Conservation (phyloP, 257 asterid genomes). For the Rhazya stricta region DNA sequence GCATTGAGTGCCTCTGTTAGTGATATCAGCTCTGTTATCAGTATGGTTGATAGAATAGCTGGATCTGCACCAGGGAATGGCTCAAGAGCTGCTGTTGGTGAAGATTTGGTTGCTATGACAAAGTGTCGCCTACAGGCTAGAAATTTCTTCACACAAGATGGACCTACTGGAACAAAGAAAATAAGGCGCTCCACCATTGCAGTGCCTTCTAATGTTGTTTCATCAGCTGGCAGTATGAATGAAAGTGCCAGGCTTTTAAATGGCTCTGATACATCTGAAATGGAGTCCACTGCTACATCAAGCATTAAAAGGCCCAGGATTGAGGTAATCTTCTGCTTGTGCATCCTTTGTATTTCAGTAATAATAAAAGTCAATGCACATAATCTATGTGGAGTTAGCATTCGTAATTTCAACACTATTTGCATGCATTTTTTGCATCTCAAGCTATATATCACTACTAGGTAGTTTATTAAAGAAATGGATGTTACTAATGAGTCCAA, state of each 20-base stretch:
- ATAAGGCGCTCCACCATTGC: slow-evolving; percentile 76
- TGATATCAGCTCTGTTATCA: slow-evolving; percentile 87
- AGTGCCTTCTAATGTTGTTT: slow-evolving; percentile 64
- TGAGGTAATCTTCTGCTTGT: slow-evolving; percentile 46
- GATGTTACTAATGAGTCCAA: neutral
- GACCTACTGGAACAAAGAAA: slow-evolving; percentile 70
- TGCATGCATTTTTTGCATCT: neutral
- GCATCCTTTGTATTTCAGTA: neutral
- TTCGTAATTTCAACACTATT: neutral
- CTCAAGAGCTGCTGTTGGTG: slow-evolving; percentile 95
- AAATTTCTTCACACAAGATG: slow-evolving; percentile 73
- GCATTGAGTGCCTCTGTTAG: slow-evolving; percentile 69
- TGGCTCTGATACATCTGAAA: slow-evolving; percentile 65
- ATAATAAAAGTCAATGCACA: neutral
- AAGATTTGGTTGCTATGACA: slow-evolving; percentile 97
- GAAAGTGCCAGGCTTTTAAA: slow-evolving; percentile 55
- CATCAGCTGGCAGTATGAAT: slow-evolving; percentile 68
- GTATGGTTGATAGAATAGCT: slow-evolving; percentile 91
- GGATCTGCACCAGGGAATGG: slow-evolving; percentile 99
- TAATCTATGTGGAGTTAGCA: neutral
- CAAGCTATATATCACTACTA: neutral
- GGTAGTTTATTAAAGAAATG: neutral
- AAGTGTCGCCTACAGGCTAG: slow-evolving; percentile 88
- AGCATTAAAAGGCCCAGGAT: slow-evolving; percentile 48
- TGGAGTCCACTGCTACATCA: slow-evolving; percentile 89